Evolutionary conservation across 306 rosid genomes (phyloP), one percentile per base, ranked within the genome.

Genomic region (Vigna unguiculata): DNA sequence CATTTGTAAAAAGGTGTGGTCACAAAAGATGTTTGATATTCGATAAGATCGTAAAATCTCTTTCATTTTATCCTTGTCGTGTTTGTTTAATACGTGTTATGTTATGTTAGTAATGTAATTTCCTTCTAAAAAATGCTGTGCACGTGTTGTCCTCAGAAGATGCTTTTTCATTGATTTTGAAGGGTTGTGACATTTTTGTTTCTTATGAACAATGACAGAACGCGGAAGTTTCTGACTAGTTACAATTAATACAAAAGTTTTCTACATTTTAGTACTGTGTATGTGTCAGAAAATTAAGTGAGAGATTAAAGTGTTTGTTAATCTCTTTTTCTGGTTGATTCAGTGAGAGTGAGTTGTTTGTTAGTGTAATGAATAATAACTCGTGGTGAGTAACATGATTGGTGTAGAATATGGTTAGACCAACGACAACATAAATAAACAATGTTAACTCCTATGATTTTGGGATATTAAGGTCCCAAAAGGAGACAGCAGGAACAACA

Each of bases 401-500:
- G 68, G 47, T 5, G 34, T 4, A 12, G 43, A 32, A 14, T 20
- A 67, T 77, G 53, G 63, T 71, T 68, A 55, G 60, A 77, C 11
- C 66, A 67, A 43, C 4, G 22, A 20, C 30, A 28, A 38, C 22
- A 66, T 32, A 14, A 28, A 15, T 40, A 53, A 38, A 40, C 55
- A 60, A 46, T 28, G 3, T 69, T 16, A 51, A 71, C 15, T 16
- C 69, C 69, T 64, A 4, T 28, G 64, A 72, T 71, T 71, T 61
- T 47, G 82, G 72, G 82, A 53, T 49, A 22, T 15, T 7, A 38
- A 53, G 79, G 61, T 32, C 57, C 73, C 58, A 32, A 15, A 49
- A 30, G 47, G 16, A 64, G 45, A 64, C 57, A 72, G 52, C 74
- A 51, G 10, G 10, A 15, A 57, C 70, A 20, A 59, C 14, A 70